A percentile compares a stretch with the other conserved stretches of the same genome.
These are phyloP conservation scores for Kurtzmaniella quercitrusa DNA, from an alignment of 1,139 yeast species.

Conservation along the genomic window DNA sequence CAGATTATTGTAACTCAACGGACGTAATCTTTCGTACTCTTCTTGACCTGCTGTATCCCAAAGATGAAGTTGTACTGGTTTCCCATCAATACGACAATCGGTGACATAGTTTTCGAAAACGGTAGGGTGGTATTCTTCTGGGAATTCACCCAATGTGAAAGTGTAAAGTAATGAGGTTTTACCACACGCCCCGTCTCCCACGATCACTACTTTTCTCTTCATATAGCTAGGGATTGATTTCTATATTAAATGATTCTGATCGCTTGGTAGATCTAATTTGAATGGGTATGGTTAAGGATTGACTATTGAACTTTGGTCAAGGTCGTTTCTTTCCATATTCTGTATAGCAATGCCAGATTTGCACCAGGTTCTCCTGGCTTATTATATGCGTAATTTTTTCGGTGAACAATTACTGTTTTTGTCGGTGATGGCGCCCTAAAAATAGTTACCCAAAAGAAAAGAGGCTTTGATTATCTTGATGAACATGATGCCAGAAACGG, in stretches of 20 bases:
- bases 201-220: constrained; percentile 79
- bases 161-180: constrained; percentile 89
- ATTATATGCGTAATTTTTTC: neutral
- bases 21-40: constrained; percentile 77
- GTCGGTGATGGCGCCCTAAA: neutral
- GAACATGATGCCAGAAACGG: too few relatives aligned
- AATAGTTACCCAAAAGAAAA: neutral
- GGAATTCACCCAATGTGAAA: constrained; percentile 84
- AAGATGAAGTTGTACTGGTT: constrained; percentile 79
- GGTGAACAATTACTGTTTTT: neutral
- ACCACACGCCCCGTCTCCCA: constrained; percentile 96
- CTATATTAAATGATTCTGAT: neutral
- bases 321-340: neutral
- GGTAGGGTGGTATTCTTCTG: constrained; percentile 85
- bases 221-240: constrained; percentile 23
- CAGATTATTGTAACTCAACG: constrained; percentile 78
- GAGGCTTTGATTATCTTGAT: neutral
- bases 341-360: neutral
- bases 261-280: neutral
- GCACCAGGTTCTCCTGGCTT: neutral
- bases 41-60: constrained; percentile 99
- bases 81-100: constrained; percentile 89
- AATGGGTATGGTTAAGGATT: neutral
- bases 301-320: neutral
- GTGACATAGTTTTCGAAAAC: constrained; percentile 95